Evolutionary conservation across 2,329 filamentous ascomycete species (phyloP), one percentile per base, ranked within the genome.

Genomic region (Immersiporthe knoxdaviesiana): DNA sequence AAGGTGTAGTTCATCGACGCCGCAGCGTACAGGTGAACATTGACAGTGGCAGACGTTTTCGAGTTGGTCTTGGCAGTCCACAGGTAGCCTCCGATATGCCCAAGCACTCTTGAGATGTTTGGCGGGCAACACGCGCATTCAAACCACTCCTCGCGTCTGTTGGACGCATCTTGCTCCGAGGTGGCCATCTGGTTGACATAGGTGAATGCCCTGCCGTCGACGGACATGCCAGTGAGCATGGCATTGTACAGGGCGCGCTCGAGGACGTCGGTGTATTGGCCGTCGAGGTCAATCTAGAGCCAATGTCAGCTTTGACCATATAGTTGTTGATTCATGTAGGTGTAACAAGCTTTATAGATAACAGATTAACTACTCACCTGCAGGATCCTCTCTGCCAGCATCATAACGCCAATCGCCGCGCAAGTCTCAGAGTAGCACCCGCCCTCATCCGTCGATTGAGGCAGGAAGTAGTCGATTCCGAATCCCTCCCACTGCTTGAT

Each of bases 401-500:
- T 87, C 79, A 89, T 87, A 1, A 88, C 82, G 11, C 84, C 87
- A 70, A 89, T 88, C 0, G 82, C 82, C 0, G 87, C 87, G 73
- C 85, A 89, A 0, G 87, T 90, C 75, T 90, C 87, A 1, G 85
- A 81, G 74, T 89, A 90, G 73, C 87, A 89, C 0, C 87, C 87
- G 3, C 87, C 87, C 70, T 88, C 87, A 67, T 88, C 87, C 0
- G 84, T 85, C 1, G 83, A 80, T 44, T 88, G 85, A 1, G 86
- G 86, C 10, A 90, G 78, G 75, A 87, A 87, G 73, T 88, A 88
- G 69, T 87, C 82, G 41, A 83, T 79, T 0, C 86, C 87, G 74
- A 90, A 89, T 2, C 87, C 86, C 76, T 89, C 84, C 84, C 84
- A 87, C 74, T 88, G 84, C 73, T 83, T 81, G 61, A 87, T 82